These are phyloP conservation scores for Lodderomyces margitis DNA, from an alignment of 1,139 yeast species.

Conservation along the genomic window DNA sequence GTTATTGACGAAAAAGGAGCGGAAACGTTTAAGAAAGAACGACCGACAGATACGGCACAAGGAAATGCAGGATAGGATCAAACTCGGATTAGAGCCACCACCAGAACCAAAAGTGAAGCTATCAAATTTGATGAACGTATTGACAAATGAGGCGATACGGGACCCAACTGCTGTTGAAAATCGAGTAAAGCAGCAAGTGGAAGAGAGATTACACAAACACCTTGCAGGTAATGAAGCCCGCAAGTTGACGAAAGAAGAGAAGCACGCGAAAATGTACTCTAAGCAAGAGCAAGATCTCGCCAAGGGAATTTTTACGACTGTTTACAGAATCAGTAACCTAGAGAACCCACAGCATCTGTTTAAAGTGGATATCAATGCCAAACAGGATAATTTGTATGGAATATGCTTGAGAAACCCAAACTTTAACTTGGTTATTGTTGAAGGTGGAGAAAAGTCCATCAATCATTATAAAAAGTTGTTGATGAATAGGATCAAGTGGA, in stretches of 20 bases:
- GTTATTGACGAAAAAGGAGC: conserved; percentile 73
- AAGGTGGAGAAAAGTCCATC: conserved; percentile 66
- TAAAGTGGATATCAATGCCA: conserved; percentile 78
- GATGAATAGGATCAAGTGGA: conserved; percentile 69
- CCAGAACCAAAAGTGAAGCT: conserved; percentile 88
- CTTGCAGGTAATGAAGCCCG: conserved; percentile 59
- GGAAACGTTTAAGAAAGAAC: conserved; percentile 70
- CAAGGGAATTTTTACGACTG: conserved; percentile 55
- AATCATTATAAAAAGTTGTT: conserved; percentile 63
- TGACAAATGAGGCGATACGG: conserved; percentile 80
- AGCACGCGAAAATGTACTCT: conserved; percentile 45
- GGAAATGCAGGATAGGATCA: conserved; percentile 74
- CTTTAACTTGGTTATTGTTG: conserved; percentile 63
- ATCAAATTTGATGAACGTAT: conserved; percentile 78
- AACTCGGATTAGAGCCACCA: conserved; percentile 79
- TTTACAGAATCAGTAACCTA: conserved; percentile 55
- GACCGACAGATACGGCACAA: conserved; percentile 63
- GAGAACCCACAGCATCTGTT: conserved; percentile 65
- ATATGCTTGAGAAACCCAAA: conserved; percentile 42
- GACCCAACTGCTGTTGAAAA: conserved; percentile 89
- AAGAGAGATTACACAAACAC: conserved; percentile 61
- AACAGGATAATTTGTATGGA: conserved; percentile 67
- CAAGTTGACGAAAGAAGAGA: conserved; percentile 58
- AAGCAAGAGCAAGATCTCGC: conserved; percentile 45
- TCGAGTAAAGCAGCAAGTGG: conserved; percentile 67